Evolutionary conservation across 2,329 filamentous ascomycete species (phyloP).

Genomic region (Ascochyta lentis): DNA sequence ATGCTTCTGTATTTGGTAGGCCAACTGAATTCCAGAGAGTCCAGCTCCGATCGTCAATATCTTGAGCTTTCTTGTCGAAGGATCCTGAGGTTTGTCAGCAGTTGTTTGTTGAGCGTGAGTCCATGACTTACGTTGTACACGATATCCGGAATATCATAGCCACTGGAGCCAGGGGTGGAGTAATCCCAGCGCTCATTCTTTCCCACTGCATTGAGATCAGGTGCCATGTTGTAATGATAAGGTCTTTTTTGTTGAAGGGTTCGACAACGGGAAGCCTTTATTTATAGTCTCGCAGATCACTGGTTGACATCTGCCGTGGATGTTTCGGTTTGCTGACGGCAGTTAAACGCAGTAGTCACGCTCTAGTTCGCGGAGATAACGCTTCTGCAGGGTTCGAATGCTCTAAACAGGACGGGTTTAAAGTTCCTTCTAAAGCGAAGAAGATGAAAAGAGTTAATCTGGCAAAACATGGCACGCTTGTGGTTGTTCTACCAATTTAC

Average conservation of each 20-base stretch:
- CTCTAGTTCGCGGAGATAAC: too few species aligned
- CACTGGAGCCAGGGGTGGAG: conserved; percentile 51
- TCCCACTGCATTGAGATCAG: conserved; percentile 50
- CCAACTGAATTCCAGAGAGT: conserved; percentile 55
- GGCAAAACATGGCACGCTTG: neutral
- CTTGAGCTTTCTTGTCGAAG: conserved; percentile 46
- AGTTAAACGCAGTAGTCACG: too few species aligned
- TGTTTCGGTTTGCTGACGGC: too few species aligned
- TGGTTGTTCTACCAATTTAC: neutral
- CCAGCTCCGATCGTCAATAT: conserved; percentile 59
- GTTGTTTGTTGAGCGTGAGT: neutral
- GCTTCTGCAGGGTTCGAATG: too few species aligned
- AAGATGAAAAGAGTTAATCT: neutral
- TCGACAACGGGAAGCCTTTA: too few species aligned
- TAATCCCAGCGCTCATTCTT: conserved; percentile 51
- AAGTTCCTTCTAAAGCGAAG: too few species aligned
- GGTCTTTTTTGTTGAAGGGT: too few species aligned
- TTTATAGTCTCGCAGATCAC: too few species aligned
- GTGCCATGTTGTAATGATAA: conserved; percentile 43
- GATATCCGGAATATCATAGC: conserved; percentile 51
- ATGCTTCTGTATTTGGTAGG: conserved; percentile 56
- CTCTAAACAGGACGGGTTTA: too few species aligned
- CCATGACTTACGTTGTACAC: conserved; percentile 41
- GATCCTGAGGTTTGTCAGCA: conserved; percentile 14
- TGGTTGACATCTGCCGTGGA: too few species aligned